Base-by-base conservation (phyloP, 805 yeast genomes). In the Starmerella etchellsii region DNA sequence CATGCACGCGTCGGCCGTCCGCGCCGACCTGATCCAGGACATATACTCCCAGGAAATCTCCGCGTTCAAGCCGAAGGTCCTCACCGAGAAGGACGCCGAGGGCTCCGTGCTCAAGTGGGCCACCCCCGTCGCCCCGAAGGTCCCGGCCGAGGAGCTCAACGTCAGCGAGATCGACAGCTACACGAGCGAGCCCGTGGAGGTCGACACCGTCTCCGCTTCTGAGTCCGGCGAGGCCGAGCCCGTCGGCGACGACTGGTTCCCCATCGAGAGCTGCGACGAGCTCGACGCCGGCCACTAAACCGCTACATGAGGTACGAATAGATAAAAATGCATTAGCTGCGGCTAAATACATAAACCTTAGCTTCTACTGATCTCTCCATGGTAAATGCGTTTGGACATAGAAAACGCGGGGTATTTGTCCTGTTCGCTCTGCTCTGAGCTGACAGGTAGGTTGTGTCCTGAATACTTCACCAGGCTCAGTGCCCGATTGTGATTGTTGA, bases 11-110 rank as follows among this genome's bases (percentile, higher is more conserved):
- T 50, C 57, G 11, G 43, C 44, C 16, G 53, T 37, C 18, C 55
- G 57, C 36, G 48, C 51, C 53, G 73, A 87, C 71, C 68, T 81
- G 60, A 64, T 87, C 59, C 73, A 82, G 62, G 95, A 87, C 53
- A 73, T 87, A 54, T 87, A 87, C 70, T 66, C 88, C 59, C 76
- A 73, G 62, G 94, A 87, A 65, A 69, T 91, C 65, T 82, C 78
- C 69, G 74, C 76, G 48, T 87, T 82, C 76, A 84, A 85, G 71
- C 87, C 95, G 60, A 73, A 78, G 44, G 76, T 84, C 46, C 60
- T 78, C 41, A 65, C 80, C 44, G 74, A 81, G 44, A 68, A 73
- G 51, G 94, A 81, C 53, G 78, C 88, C 48, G 84, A 77, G 56
- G 72, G 75, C 50, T 71, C 78, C 51, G 88, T 85, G 53, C 76